Conservation (phyloP, 2,329 filamentous ascomycete genomes). For the Rhynchosporium graminicola region DNA sequence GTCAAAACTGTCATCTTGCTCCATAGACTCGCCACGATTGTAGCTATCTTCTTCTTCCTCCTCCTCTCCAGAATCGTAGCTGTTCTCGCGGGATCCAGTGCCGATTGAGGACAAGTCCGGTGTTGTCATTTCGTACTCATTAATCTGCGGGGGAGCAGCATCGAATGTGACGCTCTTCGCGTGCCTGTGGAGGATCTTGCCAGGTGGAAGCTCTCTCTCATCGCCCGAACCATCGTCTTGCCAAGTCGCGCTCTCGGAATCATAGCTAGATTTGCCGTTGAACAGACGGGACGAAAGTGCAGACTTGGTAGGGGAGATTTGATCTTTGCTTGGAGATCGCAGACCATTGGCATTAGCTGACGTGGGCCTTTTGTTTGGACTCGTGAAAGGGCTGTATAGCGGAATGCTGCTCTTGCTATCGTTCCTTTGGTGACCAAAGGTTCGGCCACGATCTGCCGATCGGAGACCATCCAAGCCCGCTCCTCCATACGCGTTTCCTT, state of each 20-base stretch:
- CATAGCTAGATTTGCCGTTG: slow-evolving; percentile 62
- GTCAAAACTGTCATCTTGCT: slow-evolving; percentile 84
- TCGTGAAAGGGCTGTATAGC: slow-evolving; percentile 50
- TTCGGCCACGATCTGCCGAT: slow-evolving; percentile 48
- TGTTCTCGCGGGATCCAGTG: slow-evolving; percentile 87
- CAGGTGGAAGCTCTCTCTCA: slow-evolving; percentile 61
- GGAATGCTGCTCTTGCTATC: slow-evolving; percentile 64
- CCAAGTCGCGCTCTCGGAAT: slow-evolving; percentile 68
- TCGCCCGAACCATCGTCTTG: slow-evolving; percentile 64
- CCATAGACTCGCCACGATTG: slow-evolving; percentile 54
- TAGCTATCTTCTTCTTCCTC: slow-evolving; percentile 70
- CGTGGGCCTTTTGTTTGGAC: slow-evolving; percentile 43
- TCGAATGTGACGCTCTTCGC: slow-evolving; percentile 98
- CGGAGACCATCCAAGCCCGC: slow-evolving; percentile 55
- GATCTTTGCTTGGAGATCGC: slow-evolving; percentile 65
- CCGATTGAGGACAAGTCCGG: slow-evolving; percentile 92
- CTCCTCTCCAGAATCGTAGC: slow-evolving; percentile 82
- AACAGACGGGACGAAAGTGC: slow-evolving; percentile 72
- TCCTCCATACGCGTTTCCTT: slow-evolving; percentile 69
- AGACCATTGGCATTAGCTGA: slow-evolving; percentile 39
- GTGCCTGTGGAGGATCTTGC: slow-evolving; percentile 74
- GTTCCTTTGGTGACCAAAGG: slow-evolving; percentile 49
- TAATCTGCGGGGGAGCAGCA: slow-evolving; percentile 86
- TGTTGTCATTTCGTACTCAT: slow-evolving; percentile 98
- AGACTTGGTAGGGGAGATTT: slow-evolving; percentile 82